Base-by-base conservation (phyloP, 768 basidiomycete genomes). In the Daedaleopsis nitida region DNA sequence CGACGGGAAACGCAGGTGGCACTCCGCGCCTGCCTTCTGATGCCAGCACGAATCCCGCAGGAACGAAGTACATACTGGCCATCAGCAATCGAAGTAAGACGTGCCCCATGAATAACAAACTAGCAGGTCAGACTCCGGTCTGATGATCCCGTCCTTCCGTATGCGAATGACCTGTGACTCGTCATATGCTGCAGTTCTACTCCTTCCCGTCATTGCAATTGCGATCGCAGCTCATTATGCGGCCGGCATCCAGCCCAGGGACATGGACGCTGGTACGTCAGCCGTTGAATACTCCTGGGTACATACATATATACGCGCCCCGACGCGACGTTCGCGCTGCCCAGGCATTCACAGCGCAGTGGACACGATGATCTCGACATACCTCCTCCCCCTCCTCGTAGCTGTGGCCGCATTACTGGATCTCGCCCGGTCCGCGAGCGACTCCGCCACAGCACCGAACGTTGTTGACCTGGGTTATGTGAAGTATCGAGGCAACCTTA, bases 381-480 rank as follows among this genome's bases (percentile, higher is more conserved):
- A 37, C 8, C 34, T 58, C 5, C 27, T 44, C 35, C 48, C 61
- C 5, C 13, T 23, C 27, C 8, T 62, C 37, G 38, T 50, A 17
- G 16, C 50, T 14, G 24, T 49, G 12, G 45, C 42, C 21, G 32
- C 14, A 3, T 19, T 56, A 32, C 21, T 55, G 21, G 38, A 55
- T 6, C 21, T 42, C 34, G 11, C 38, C 27, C 14, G 19, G 5
- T 47, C 45, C 12, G 52, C 53, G 0, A 49, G 16, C 34, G 8
- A 24, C 9, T 50, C 54, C 5, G 43, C 27, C 27, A 3, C 27
- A 32, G 27, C 49, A 10, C 24, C 50, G 12, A 63, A 63, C 47
- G 60, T 84, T 27, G 79, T 86, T 43, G 80, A 86, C 64, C 77
- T 83, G 14, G 86, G 85, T 16, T 87, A 89, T 59, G 83, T 82